Evolutionary conservation across 441 rosid species (phyloP).

Genomic region (Gossypium schwendimanii): DNA sequence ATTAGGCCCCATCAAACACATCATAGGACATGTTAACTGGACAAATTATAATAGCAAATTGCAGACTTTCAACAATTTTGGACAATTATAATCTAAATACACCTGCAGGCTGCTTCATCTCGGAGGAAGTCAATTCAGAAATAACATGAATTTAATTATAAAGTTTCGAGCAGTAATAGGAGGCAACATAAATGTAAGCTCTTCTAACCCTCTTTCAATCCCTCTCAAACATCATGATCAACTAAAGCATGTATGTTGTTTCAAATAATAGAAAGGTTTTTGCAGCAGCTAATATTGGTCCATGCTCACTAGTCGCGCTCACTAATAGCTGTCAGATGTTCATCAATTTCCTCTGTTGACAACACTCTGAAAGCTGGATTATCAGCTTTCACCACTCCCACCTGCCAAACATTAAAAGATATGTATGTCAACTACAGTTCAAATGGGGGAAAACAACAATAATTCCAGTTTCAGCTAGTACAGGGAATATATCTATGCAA

Average conservation of each 20-base stretch:
- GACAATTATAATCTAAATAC: neutral
- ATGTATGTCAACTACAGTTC: neutral
- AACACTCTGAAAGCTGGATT: constrained; percentile 56
- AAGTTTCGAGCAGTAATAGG: neutral
- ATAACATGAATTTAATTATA: neutral
- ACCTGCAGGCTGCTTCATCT: neutral
- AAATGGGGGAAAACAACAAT: neutral
- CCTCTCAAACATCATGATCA: neutral
- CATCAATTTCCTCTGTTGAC: constrained; percentile 80
- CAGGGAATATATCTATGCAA: neutral
- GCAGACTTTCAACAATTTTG: neutral
- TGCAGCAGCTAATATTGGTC: neutral
- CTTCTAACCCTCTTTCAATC: neutral
- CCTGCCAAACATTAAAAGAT: constrained; percentile 38
- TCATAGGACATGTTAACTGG: neutral
- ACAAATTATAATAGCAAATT: neutral
- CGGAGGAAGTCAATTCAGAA: neutral
- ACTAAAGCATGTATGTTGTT: neutral
- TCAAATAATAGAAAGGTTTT: neutral
- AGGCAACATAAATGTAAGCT: neutral
- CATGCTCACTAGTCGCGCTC: constrained; percentile 65
- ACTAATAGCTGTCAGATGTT: constrained; percentile 82
- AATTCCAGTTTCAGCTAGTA: neutral
- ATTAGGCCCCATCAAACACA: neutral
- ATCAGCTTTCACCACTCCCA: constrained; percentile 82